Conservation (phyloP, 208 protist genomes). For the Phytomonas francai region DNA sequence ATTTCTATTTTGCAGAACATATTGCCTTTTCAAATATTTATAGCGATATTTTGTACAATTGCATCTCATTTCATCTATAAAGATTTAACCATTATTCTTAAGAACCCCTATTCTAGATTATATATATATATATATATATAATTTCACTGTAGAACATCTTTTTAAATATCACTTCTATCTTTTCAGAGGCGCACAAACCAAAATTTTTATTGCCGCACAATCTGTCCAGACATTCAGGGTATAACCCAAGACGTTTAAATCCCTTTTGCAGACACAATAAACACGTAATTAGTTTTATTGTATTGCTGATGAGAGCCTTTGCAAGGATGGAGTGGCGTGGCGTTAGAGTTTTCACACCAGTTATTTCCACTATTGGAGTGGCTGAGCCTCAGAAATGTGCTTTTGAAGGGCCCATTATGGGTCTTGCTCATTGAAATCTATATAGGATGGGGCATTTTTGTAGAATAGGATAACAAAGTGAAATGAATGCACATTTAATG, state of each 20-base stretch:
- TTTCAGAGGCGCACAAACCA: neutral
- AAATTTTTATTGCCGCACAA: neutral
- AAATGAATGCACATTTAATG: neutral
- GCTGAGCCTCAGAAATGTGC: neutral
- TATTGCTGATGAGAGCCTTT: neutral
- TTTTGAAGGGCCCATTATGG: neutral
- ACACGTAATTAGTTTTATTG: neutral
- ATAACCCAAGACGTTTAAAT: neutral
- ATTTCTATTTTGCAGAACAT: neutral
- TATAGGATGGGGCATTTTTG: neutral
- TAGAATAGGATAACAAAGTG: neutral
- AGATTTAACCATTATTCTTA: conserved; percentile 4
- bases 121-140: conserved; percentile 2
- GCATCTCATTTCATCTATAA: conserved; percentile 6
- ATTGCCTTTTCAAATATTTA: neutral
- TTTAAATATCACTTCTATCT: conserved; percentile 7
- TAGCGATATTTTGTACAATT: neutral
- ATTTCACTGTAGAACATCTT: conserved; percentile 2
- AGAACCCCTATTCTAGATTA: neutral
- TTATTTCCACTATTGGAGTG: neutral
- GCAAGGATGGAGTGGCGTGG: neutral
- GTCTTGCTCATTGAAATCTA: neutral
- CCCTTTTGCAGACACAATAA: neutral
- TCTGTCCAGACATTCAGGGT: neutral
- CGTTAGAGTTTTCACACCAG: neutral